These are phyloP conservation scores for Thielaviopsis punctulata DNA, from an alignment of 2,329 filamentous ascomycete species.

Conservation along the genomic window DNA sequence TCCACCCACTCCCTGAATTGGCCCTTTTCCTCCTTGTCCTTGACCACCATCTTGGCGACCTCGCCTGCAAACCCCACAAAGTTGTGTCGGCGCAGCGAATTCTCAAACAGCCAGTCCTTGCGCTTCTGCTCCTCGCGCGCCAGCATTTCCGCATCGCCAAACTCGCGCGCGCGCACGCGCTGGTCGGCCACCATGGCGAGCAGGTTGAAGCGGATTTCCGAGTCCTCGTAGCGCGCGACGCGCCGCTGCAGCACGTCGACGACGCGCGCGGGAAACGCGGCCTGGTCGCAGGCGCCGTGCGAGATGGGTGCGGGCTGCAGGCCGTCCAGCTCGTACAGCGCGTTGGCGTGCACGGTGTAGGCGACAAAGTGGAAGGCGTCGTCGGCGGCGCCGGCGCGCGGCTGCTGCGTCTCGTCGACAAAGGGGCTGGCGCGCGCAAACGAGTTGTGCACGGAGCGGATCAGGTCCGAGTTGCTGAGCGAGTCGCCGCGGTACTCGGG, in stretches of 20 bases:
- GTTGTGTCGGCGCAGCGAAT: constrained; percentile 78
- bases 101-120: constrained; percentile 83
- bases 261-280: constrained; percentile 61
- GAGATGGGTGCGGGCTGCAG: constrained; percentile 83
- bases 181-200: constrained; percentile 82
- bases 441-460: constrained; percentile 71
- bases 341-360: constrained; percentile 66
- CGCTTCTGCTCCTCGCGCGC: constrained; percentile 70
- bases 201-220: constrained; percentile 90
- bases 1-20: constrained; percentile 50
- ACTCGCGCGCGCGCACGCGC: constrained; percentile 56
- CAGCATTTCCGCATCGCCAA: constrained; percentile 66
- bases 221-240: constrained; percentile 65
- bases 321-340: constrained; percentile 86
- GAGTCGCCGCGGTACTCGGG: constrained; percentile 49
- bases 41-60: constrained; percentile 73
- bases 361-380: constrained; percentile 97
- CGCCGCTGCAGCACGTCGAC: constrained; percentile 74
- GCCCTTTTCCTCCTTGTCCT: constrained; percentile 49
- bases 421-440: constrained; percentile 84
- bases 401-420: constrained; percentile 69
- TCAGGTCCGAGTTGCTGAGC: constrained; percentile 46
- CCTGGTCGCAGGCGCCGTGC: constrained; percentile 57
- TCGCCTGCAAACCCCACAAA: constrained; percentile 93
- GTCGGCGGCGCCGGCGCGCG: constrained; percentile 52